Evolutionary conservation across 208 protist genomes (phyloP).

Genomic region (Leishmania turanica): DNA sequence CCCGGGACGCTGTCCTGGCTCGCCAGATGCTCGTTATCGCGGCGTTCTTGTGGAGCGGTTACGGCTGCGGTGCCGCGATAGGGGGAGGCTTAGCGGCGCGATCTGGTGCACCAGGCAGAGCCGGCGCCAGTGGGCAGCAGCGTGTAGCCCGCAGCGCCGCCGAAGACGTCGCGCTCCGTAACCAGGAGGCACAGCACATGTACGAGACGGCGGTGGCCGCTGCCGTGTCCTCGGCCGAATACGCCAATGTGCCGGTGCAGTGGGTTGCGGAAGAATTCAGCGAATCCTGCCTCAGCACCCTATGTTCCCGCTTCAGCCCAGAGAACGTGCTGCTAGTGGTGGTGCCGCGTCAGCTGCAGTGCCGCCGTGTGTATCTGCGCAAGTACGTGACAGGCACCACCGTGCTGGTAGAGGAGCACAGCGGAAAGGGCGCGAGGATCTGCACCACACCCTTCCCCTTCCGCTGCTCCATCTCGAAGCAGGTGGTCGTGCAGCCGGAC

Average conservation of each 20-base stretch:
- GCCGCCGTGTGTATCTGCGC: slow-evolving; percentile 42
- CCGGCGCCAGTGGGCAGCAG: background rate
- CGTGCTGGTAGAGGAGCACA: slow-evolving; percentile 60
- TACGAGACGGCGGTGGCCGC: slow-evolving; percentile 57
- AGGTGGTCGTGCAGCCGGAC: slow-evolving; percentile 45
- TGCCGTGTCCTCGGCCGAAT: slow-evolving; percentile 39
- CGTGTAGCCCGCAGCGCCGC: background rate
- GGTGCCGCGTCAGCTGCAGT: slow-evolving; percentile 60
- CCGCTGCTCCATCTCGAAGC: slow-evolving; percentile 30
- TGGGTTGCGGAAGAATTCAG: slow-evolving; percentile 73
- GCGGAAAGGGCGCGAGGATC: slow-evolving; percentile 27
- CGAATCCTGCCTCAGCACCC: slow-evolving; percentile 20
- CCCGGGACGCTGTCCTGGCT: slow-evolving; percentile 50
- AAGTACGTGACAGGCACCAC: slow-evolving; percentile 65
- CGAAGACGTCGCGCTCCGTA: background rate
- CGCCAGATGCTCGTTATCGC: slow-evolving; percentile 48
- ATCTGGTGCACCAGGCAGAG: background rate
- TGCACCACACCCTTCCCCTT: slow-evolving; percentile 54
- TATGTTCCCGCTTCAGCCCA: slow-evolving; percentile 56
- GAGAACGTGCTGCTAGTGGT: slow-evolving; percentile 72
- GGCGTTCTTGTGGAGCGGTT: slow-evolving; percentile 51
- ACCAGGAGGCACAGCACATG: slow-evolving; percentile 30
- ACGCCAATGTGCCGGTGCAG: slow-evolving; percentile 65
- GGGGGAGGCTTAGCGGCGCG: background rate
- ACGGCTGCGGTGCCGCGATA: background rate